Base-by-base conservation (phyloP, 306 rosid genomes). In the Aeschynomene evenia region DNA sequence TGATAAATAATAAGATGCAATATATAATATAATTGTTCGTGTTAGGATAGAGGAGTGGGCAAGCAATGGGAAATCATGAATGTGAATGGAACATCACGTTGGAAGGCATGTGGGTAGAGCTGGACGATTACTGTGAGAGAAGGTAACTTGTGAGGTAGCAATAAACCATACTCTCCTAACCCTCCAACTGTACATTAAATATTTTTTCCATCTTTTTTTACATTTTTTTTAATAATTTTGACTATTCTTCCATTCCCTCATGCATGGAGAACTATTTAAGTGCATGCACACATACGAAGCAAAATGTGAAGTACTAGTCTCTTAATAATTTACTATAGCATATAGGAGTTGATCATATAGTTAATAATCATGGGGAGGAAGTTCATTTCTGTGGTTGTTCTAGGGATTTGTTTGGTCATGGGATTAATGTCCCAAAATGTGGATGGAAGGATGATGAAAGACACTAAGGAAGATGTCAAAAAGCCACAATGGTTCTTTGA, bases 381-480 rank as follows among this genome's bases (percentile, higher is more conserved):
- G 81, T 66, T 78, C 16, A 66, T 37, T 45, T 78, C n/a, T 1
- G 70, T 73, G 75, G 51, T 56, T 53, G 55, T 80, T 60, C 31
- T 82, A 1, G 81, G 84, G 66, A 12, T 75, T 43, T 83, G 73
- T 54, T 72, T 76, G 45, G 71, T 73, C 34, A 19, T 77, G n/a
- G 77, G 77, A 65, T 69, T 81, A 36, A 73, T 77, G 51, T 66
- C 57, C 40, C 46, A 63, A 16, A 5, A 70, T 7, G 82, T 77
- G 15, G 77, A 74, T 51, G 86, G 80, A 50, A 81, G 88, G 82
- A 49, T 55, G 31, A 28, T 85, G 42, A 78, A 80, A 54, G 11
- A 73, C 22, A 8, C 62, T 39, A 71, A 77, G 7, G 83, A 16
- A 13, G 80, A 78, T 24, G 82, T 76, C 82, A 83, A 79, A 74